phyloP scores from a whole-genome alignment of 2,329 filamentous ascomycete genomes.

The Sporothrix euskadiensis region DNA sequence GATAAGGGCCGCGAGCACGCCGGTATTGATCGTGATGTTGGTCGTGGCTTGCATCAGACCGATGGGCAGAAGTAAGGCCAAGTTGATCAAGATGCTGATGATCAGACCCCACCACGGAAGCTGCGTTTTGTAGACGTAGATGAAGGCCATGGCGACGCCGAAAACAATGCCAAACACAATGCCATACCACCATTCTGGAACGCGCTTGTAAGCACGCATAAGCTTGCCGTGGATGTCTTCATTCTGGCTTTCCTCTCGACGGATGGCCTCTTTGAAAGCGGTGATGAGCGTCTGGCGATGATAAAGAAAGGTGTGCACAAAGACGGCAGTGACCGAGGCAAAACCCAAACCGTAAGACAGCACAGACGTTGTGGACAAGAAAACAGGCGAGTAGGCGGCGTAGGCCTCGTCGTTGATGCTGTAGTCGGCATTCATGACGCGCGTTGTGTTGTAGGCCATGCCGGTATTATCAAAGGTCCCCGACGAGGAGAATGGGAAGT shows the following conservation, averaged over 20 bases:
- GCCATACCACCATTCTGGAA: background rate
- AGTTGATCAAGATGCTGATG: background rate
- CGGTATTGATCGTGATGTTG: background rate
- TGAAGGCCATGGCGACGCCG: background rate
- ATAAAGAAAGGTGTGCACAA: background rate
- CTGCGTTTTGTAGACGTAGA: background rate
- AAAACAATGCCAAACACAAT: background rate
- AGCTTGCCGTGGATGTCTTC: background rate
- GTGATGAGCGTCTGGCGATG: background rate
- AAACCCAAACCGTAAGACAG: background rate
- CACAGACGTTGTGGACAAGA: background rate
- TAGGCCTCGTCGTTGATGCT: background rate
- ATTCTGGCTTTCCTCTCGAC: background rate
- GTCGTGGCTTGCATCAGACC: background rate
- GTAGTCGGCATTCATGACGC: background rate
- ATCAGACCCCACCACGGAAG: background rate
- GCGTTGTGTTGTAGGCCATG: background rate
- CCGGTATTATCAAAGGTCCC: background rate
- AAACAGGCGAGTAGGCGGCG: background rate
- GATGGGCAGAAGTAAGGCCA: background rate
- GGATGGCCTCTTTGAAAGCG: background rate
- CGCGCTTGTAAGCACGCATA: background rate
- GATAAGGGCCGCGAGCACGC: background rate
- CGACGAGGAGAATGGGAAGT: background rate
- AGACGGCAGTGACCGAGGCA: background rate